A percentile compares a stretch with the other conserved stretches of the same genome.
These are phyloP conservation scores for Cryptosporidium viatorum DNA, from an alignment of 169 alveolate genomes.

Conservation along the genomic window DNA sequence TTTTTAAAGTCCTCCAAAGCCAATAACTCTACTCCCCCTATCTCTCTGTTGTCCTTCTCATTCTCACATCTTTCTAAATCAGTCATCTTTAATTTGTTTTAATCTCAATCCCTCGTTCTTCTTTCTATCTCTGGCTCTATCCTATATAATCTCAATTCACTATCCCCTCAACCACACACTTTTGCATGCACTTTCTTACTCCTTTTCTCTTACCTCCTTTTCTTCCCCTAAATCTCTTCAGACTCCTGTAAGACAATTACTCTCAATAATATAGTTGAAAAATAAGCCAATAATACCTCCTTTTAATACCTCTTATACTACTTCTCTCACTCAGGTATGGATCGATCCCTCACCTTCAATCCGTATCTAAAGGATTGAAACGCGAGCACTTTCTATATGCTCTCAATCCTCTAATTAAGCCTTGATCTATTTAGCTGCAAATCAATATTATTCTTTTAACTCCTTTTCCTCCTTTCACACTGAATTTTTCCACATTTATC, in stretches of 20 bases:
- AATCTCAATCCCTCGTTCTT: neutral
- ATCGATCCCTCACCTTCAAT: neutral
- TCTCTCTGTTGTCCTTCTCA: neutral
- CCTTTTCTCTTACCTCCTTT: neutral
- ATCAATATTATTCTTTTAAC: neutral
- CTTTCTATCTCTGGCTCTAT: neutral
- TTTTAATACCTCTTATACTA: no score
- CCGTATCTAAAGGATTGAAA: neutral
- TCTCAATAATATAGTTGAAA: neutral
- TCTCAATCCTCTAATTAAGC: neutral
- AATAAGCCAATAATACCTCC: neutral
- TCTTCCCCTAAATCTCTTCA: neutral
- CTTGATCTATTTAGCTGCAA: neutral
- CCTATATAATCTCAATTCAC: neutral
- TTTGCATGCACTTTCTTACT: neutral
- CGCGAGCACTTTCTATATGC: neutral
- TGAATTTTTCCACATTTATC: constrained; percentile 1
- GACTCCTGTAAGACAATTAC: neutral
- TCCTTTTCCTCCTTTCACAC: neutral
- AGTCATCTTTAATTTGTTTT: neutral
- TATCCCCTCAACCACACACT: neutral
- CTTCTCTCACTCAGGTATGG: neutral
- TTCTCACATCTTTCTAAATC: neutral
- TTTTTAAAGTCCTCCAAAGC: neutral
- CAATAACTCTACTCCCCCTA: neutral